A percentile compares a stretch with the other conserved stretches of the same genome.
phyloP scores from a whole-genome alignment of 805 yeast genomes.

The Starmerella stellata region DNA sequence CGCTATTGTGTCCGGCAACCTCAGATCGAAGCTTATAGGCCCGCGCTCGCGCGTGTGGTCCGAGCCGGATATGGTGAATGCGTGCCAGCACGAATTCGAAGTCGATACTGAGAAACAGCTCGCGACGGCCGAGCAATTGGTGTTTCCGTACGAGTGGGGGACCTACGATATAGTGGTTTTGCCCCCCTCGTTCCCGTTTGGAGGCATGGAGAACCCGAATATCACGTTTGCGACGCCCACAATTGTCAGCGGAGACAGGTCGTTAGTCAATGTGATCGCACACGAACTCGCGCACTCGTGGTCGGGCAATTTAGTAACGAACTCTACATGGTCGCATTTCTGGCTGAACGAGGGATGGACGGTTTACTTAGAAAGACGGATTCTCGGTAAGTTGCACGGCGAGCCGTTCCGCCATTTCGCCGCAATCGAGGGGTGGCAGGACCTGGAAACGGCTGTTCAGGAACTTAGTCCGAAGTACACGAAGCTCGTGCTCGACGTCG shows the following conservation, averaged over 20 bases:
- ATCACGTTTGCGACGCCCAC: conserved; percentile 85
- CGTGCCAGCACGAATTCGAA: conserved; percentile 63
- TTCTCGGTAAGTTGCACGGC: conserved; percentile 60
- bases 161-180: conserved; percentile 64
- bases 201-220: conserved; percentile 92
- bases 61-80: conserved; percentile 50
- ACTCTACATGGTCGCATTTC: conserved; percentile 82
- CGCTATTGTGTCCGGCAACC: conserved; percentile 72
- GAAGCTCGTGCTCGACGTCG: conserved; percentile 46
- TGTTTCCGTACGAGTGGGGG: conserved; percentile 70
- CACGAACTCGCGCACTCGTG: conserved; percentile 88
- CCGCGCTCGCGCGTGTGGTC: conserved; percentile 73
- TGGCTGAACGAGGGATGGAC: conserved; percentile 97
- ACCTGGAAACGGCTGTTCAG: conserved; percentile 43
- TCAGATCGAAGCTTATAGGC: conserved; percentile 49
- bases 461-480: conserved; percentile 29
- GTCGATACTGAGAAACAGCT: conserved; percentile 62
- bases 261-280: conserved; percentile 76
- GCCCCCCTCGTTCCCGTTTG: conserved; percentile 66
- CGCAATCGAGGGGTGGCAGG: conserved; percentile 80
- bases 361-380: conserved; percentile 74
- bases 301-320: conserved; percentile 82
- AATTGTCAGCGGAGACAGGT: conserved; percentile 62
- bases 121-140: conserved; percentile 53
- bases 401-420: conserved; percentile 60